Conservation (phyloP, 1,284 basidiomycete species). For the Tilletia setariae region DNA sequence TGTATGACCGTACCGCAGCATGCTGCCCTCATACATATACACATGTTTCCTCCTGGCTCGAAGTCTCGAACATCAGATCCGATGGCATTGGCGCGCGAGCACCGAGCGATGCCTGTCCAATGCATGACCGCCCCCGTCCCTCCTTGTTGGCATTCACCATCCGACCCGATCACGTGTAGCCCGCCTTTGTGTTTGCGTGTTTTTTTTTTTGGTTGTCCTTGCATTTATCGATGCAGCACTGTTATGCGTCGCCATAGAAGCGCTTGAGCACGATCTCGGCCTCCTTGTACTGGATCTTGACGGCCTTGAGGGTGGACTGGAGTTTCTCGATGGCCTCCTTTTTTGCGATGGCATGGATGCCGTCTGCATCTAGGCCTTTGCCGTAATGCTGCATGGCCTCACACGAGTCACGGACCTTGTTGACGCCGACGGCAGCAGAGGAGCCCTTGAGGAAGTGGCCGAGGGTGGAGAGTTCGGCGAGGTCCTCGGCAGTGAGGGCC, state of each 20-base stretch:
- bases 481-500: constrained; percentile 65
- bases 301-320: constrained; percentile 31
- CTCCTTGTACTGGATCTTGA: constrained; percentile 48
- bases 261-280: constrained; percentile 48
- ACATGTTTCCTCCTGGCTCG: too few species aligned
- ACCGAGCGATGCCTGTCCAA: too few species aligned
- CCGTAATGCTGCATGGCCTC: constrained; percentile 85
- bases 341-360: constrained; percentile 30
- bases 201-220: too few species aligned
- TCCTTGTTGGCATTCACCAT: too few species aligned
- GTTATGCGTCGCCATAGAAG: constrained; percentile 53
- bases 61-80: too few species aligned
- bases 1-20: too few species aligned
- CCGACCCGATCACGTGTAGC: too few species aligned
- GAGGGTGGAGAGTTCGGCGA: constrained; percentile 67
- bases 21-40: too few species aligned
- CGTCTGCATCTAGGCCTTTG: constrained; percentile 56
- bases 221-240: too few species aligned
- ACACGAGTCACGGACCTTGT: constrained; percentile 74
- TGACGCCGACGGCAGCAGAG: constrained; percentile 80
- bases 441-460: constrained; percentile 95
- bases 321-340: constrained; percentile 39
- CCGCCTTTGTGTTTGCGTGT: too few species aligned
- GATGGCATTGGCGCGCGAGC: too few species aligned
- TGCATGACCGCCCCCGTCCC: too few species aligned